phyloP scores from a whole-genome alignment of 371 early-diverging fungal genomes.

The Paramicrosporidium saccamoebae region DNA sequence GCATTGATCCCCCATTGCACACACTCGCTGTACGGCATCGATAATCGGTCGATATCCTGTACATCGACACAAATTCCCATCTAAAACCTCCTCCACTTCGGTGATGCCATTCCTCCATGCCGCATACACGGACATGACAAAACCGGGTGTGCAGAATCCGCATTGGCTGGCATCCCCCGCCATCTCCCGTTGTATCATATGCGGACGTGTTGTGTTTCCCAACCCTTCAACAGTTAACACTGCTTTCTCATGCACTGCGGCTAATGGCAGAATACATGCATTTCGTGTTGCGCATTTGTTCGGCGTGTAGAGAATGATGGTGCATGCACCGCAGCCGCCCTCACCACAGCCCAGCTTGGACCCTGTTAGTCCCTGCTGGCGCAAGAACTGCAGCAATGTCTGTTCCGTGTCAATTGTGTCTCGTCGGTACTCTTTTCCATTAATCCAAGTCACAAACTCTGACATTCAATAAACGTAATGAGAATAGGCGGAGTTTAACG shows the following conservation, averaged over 20 bases:
- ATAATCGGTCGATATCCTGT: constrained; percentile 46
- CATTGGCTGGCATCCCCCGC: constrained; percentile 27
- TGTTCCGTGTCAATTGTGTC: no score
- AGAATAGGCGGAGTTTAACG: no score
- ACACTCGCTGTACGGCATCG: no score
- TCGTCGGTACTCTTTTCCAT: no score
- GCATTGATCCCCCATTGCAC: no score
- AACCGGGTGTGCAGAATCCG: constrained; percentile 49
- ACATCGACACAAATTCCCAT: constrained; percentile 49
- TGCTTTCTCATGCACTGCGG: constrained; percentile 29
- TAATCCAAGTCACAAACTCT: no score
- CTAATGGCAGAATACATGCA: constrained; percentile 29
- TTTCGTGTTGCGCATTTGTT: constrained; percentile 15
- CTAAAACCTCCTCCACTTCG: constrained; percentile 36
- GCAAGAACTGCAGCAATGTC: constrained; percentile 25
- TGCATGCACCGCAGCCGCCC: constrained; percentile 35
- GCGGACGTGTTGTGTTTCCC: constrained; percentile 19
- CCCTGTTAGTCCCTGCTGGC: constrained; percentile 24
- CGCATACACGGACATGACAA: constrained; percentile 41
- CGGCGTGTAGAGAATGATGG: constrained; percentile 14
- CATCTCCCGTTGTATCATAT: constrained; percentile 24
- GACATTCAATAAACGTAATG: no score
- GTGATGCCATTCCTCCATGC: constrained; percentile 18
- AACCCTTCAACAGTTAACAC: constrained; percentile 41
- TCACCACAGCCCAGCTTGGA: constrained; percentile 45